Evolutionary conservation across 2,329 filamentous ascomycete species (phyloP).

Genomic region (Fusarium verticillioides): DNA sequence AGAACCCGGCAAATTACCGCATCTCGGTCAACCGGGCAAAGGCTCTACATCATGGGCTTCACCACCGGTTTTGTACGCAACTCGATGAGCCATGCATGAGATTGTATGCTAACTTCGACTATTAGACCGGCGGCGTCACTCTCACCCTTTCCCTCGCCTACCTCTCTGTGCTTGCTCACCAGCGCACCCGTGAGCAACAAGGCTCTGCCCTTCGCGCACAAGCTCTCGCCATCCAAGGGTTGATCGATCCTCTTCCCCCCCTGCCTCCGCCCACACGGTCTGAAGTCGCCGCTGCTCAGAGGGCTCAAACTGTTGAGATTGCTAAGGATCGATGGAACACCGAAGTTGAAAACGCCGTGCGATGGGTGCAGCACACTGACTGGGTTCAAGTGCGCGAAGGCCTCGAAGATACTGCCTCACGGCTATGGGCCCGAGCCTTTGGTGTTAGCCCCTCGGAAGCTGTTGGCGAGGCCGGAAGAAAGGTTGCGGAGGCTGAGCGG

Average conservation of each 20-base stretch:
- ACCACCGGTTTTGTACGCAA: constrained; percentile 76
- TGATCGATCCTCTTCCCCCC: constrained; percentile 61
- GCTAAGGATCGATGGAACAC: constrained; percentile 83
- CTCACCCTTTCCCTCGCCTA: constrained; percentile 80
- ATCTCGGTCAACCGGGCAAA: constrained; percentile 40
- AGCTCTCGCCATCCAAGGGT: constrained; percentile 62
- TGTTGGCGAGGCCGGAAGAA: constrained; percentile 43
- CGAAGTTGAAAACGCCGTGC: constrained; percentile 74
- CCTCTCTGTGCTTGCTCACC: constrained; percentile 76
- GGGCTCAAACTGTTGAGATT: constrained; percentile 69
- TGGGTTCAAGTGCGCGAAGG: constrained; percentile 71
- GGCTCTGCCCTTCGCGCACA: constrained; percentile 67
- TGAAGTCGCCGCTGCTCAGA: constrained; percentile 62
- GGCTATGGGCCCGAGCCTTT: constrained; percentile 57
- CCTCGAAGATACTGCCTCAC: constrained; percentile 61
- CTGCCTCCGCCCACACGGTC: constrained; percentile 62
- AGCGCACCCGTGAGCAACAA: constrained; percentile 72
- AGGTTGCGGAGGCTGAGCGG: constrained; percentile 48
- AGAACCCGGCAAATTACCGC: constrained; percentile 46
- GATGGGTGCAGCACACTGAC: constrained; percentile 73
- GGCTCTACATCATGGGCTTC: constrained; percentile 72
- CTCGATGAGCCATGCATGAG: not conserved
- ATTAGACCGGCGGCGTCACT: constrained; percentile 78
- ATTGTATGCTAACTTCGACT: constrained; percentile 7
- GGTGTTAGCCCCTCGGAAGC: constrained; percentile 51